Evolutionary conservation across 768 basidiomycete genomes (phyloP), one percentile per base, ranked within the genome.

Genomic region (Amylocystis lapponica): DNA sequence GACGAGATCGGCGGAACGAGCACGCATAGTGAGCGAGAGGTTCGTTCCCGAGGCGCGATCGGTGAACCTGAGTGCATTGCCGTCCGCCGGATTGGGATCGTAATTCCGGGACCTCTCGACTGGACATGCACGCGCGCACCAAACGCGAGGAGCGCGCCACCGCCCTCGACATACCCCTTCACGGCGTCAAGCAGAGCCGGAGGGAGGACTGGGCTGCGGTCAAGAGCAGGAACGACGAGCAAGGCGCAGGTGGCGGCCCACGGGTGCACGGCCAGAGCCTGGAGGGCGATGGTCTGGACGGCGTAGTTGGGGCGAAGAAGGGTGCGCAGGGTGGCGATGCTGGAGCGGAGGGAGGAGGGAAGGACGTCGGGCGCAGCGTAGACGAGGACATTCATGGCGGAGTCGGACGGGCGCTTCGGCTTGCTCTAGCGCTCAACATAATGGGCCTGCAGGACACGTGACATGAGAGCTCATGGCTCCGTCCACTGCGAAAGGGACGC

Each of bases 231-330:
- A 44, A 95, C 66, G 38, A 93, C 83, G 14, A 97, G 75, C 2
- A 95, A 69, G 2, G 83, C 82, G 57, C 90, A 94, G 9, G 75
- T 72, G 5, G 67, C 56, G 27, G 76, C 61, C 94, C 93, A 97
- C 16, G 93, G 92, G 34, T 83, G 82, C 0, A 71, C 66, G 1
- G 70, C 63, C 5, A 97, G 65, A 2, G 74, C 59, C 30, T 75
- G 65, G 10, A 72, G 70, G 0, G 79, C 67, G 39, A 92, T 70
- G 13, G 78, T 61, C 46, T 89, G 87, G 32, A 95, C 79, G 11
- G 86, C 78, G 60, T 93, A 94, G 58, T 82, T 74, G 0, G 89
- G 83, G 12, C 72, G 56, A 16, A 95, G 77, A 22, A 86, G 53
- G 2, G 70, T 57, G 23, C 74, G 69, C 14, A 92, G 73, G 1